A percentile compares a stretch with the other conserved stretches of the same genome.
Evolutionary conservation across 495 filamentous ascomycete species (phyloP).

Genomic region (Neurospora sp.): DNA sequence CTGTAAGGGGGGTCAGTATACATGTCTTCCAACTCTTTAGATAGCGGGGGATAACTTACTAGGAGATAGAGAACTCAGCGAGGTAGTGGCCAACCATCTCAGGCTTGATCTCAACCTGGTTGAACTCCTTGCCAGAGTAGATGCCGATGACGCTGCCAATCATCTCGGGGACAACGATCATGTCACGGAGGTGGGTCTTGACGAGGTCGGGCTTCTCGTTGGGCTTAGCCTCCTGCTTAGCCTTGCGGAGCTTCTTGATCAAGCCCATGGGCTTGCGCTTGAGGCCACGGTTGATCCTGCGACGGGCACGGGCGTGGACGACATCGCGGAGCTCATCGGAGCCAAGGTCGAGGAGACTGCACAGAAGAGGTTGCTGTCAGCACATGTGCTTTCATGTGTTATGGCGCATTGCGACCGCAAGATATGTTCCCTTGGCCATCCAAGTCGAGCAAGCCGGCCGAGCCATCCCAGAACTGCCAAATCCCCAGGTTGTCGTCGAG

Average conservation of each 20-base stretch:
- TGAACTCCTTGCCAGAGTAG: constrained; percentile 99
- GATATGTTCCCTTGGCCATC: neutral
- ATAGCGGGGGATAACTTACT: constrained; percentile 52
- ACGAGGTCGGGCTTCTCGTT: constrained; percentile 99
- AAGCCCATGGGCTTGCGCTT: constrained; percentile 99
- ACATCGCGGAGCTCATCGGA: constrained; percentile 98
- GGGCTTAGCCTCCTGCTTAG: constrained; percentile 98
- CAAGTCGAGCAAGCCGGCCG: neutral
- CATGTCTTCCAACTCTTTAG: constrained; percentile 1
- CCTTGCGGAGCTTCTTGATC: constrained; percentile 99
- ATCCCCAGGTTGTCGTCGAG: neutral
- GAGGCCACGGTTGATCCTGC: constrained; percentile 97
- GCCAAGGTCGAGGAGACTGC: constrained; percentile 85
- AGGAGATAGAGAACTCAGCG: constrained; percentile 97
- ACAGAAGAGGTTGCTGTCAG: constrained; percentile 9
- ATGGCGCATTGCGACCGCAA: neutral
- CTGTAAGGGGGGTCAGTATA: constrained; percentile 43
- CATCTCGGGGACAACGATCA: constrained; percentile 99
- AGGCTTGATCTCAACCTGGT: constrained; percentile 99
- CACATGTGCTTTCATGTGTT: neutral
- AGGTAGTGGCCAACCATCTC: constrained; percentile 99
- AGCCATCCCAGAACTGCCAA: neutral
- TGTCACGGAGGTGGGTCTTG: constrained; percentile 98
- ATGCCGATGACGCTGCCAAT: constrained; percentile 96
- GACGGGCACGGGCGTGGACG: constrained; percentile 95